These are phyloP conservation scores for Phytopythium cucurbitacearum DNA, from an alignment of 352 stramenopile genomes.

Conservation along the genomic window DNA sequence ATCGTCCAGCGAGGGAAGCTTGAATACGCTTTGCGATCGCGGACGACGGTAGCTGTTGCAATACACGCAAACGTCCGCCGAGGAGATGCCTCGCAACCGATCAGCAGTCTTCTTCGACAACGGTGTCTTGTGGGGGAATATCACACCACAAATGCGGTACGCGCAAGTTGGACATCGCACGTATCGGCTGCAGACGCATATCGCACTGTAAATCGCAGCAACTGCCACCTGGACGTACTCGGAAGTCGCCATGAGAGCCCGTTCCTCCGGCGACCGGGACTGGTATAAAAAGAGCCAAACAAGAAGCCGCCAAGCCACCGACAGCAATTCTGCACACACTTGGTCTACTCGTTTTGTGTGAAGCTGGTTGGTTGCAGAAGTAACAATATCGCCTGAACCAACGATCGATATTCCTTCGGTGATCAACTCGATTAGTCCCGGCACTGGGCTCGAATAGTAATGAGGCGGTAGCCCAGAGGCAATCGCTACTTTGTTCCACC, in stretches of 20 bases:
- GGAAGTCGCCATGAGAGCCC: constrained; percentile 22
- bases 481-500: constrained; percentile 27
- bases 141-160: constrained; percentile 47
- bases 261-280: constrained; percentile 28
- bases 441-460: constrained; percentile 35
- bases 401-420: constrained; percentile 47
- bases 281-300: constrained; percentile 71
- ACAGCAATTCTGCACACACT: constrained; percentile 56
- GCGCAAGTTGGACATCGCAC: constrained; percentile 67
- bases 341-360: constrained; percentile 65
- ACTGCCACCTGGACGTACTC: constrained; percentile 63
- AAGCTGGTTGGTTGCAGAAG: constrained; percentile 38
- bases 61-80: constrained; percentile 46
- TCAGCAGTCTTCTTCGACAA: constrained; percentile 51
- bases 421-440: constrained; percentile 56
- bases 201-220: constrained; percentile 68
- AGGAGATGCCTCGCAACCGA: constrained; percentile 46
- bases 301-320: constrained; percentile 42
- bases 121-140: constrained; percentile 68
- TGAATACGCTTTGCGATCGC: constrained; percentile 4
- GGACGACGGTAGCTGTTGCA: constrained; percentile 28
- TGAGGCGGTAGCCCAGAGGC: constrained; percentile 9
- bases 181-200: constrained; percentile 64
- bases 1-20: constrained; percentile 45
- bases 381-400: constrained; percentile 49